These are phyloP conservation scores for Zea mays DNA, from an alignment of 176 grass and related monocot species.

Conservation along the genomic window DNA sequence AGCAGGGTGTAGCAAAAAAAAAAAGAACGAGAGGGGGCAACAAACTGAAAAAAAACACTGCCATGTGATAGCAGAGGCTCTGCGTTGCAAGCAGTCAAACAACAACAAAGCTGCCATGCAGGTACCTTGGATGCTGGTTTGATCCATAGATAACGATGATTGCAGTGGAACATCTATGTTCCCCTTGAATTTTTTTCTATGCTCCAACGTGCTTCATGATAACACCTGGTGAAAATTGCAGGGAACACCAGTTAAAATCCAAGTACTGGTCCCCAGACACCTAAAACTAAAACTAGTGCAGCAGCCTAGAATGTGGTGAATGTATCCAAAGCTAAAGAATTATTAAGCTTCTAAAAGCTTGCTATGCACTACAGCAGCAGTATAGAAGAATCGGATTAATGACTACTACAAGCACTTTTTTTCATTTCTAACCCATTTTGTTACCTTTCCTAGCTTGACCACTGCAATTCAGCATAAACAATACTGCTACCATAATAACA, in stretches of 20 bases:
- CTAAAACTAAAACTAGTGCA: background rate
- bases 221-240: conserved; percentile 17
- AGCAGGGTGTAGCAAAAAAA: background rate
- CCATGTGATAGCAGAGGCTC: background rate
- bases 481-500: conserved; percentile 4
- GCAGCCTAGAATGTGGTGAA: background rate
- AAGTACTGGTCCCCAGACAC: background rate
- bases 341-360: conserved; percentile 4
- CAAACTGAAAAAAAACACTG: background rate
- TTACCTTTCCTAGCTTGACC: conserved; percentile 3
- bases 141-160: background rate
- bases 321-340: background rate
- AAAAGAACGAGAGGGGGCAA: background rate
- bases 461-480: background rate
- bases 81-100: background rate
- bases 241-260: conserved; percentile 9
- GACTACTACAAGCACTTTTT: conserved; percentile 10
- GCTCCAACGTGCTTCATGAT: background rate
- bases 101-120: background rate
- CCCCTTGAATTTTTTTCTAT: background rate
- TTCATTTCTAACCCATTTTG: background rate
- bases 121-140: background rate
- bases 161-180: background rate
- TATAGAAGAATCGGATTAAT: background rate
- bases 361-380: conserved; percentile 7